Evolutionary conservation across 2,329 filamentous ascomycete genomes (phyloP).

Genomic region (Colletotrichum sp.): DNA sequence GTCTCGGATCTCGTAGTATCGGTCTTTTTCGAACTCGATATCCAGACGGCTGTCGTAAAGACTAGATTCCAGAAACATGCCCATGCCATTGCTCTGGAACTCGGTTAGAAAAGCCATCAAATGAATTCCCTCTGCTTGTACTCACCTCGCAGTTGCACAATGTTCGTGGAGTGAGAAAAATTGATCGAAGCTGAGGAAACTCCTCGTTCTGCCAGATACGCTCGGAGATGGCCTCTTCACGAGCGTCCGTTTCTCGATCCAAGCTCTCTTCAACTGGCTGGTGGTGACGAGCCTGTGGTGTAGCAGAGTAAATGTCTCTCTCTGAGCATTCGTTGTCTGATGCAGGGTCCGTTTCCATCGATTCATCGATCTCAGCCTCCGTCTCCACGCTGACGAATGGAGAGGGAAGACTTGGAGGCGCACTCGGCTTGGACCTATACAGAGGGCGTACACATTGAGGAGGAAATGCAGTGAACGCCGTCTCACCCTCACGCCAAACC

Average conservation of each 20-base stretch:
- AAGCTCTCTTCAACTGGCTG: background rate
- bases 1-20: background rate
- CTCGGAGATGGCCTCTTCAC: background rate
- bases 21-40: background rate
- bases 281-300: background rate
- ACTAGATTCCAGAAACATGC: background rate
- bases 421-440: no score
- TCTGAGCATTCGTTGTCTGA: no score
- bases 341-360: background rate
- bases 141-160: background rate
- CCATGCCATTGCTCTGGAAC: no score
- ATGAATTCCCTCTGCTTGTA: background rate
- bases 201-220: background rate
- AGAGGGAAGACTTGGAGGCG: no score
- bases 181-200: background rate
- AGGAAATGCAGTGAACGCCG: no score
- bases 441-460: no score
- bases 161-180: background rate
- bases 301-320: background rate
- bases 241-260: background rate
- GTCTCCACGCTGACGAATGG: no score
- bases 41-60: background rate
- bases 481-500: no score
- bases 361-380: background rate
- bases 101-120: no score